Base-by-base conservation (phyloP, 2,329 filamentous ascomycete species). In the Colletotrichum liaoningense region DNA sequence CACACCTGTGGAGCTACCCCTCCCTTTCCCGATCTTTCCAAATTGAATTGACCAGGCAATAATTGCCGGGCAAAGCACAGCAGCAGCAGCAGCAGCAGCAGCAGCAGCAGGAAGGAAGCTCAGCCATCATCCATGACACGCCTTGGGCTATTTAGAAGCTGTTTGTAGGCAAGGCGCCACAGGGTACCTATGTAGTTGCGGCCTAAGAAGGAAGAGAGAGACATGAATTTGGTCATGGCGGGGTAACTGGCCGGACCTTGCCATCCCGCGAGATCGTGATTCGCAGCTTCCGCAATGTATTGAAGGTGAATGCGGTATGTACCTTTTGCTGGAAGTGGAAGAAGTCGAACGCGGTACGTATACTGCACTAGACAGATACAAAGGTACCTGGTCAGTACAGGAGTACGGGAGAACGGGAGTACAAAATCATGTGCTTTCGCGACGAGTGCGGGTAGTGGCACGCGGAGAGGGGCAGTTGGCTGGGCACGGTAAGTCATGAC, bases 381-480 rank as follows among this genome's bases (percentile, higher is more conserved):
- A 22, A 49, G 28, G 5, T 38, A 55, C 46, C 2, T 35, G 7
- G 11, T 12, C 63, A 62, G 58, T 22, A 12, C 11, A 9, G 22
- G 30, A 33, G 19, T 52, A 16, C n/a, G 52, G 30, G 2, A 49
- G 52, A 57, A 57, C 63, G 24, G 52, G 35, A 52, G 38, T 64
- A 67, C 69, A 28, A 49, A 26, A 65, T 74, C 73, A 74, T 56
- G 69, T 74, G 73, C 60, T 74, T 74, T 74, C 73, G 73, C 62
- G 73, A 72, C 35, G 42, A 63, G 42, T 52, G 22, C 16, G 60
- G 58, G 42, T n/a, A 35, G 28, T 55, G 22, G 49, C 49, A 55
- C 62, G 62, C 62, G 49, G 28, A 35, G 49, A 64, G 62, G 28
- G 46, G n/a, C 46, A 54, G 46, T 35, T 35, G 38, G 26, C 67